Evolutionary conservation across 2,329 filamentous ascomycete genomes (phyloP), one percentile per base, ranked within the genome.

Genomic region (Penicillium brasilianum): DNA sequence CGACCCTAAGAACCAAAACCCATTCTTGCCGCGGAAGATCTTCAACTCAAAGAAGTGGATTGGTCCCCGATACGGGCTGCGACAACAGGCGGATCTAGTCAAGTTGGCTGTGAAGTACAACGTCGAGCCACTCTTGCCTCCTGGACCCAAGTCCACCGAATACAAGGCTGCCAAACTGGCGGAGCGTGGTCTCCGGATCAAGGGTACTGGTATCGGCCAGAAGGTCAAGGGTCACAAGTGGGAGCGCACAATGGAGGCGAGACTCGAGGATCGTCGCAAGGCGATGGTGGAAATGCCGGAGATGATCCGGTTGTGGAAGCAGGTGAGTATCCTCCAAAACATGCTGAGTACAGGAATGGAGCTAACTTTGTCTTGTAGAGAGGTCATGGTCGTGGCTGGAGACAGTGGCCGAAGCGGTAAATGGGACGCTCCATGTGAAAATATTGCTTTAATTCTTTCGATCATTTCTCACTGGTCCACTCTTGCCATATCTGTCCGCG

Each of bases 281-380:
- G 95, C 95, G 61, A 97, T 98, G 92, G 78, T 96, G 82, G 88
- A 89, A 62, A 99, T 99, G 95, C 93, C 94, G 66, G 87, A 90
- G 73, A 86, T 98, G 82, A 91, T 99, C 76, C 87, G 90, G 78
- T 84, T 90, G 77, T 99, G 94, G 95, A 97, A 97, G 81, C 88
- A 90, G 87, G 91, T 95, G 82, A 76, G 87, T 79, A 59, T 53
- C 60, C 54, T 34, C 48, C 55, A 43, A 48, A 32, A 56, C 25
- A 20, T 25, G 49, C 20, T 51, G 16, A n/a, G 57, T 49, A n/a
- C 14, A 18, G 49, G 30, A 39, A 59, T 13, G 32, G 37, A 54
- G 69, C 78, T 84, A 77, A 82, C 71, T 20, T 30, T 55, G 28
- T 54, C 63, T 28, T 65, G 69, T 72, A 89, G 85, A 84, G 83